phyloP scores from a whole-genome alignment of 1,284 basidiomycete genomes.

The Rhodotorula glutinis region DNA sequence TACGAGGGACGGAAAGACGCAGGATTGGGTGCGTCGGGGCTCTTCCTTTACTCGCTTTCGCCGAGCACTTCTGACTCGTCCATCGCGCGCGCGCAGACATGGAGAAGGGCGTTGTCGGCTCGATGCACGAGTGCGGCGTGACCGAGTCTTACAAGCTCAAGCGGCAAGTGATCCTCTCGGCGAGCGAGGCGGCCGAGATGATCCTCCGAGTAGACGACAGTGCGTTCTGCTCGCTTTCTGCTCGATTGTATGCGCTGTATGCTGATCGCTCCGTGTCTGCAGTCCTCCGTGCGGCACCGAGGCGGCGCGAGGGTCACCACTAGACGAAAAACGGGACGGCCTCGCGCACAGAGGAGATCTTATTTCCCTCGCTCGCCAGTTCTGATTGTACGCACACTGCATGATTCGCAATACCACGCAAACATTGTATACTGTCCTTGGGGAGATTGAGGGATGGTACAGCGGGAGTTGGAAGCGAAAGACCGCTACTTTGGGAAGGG shows the following conservation, averaged over 20 bases:
- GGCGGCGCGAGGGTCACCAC: conserved; percentile 56
- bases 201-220: conserved; percentile 73
- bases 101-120: conserved; percentile 76
- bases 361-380: too few relatives aligned
- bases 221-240: conserved; percentile 19
- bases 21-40: conserved; percentile 65
- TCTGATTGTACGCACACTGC: too few relatives aligned
- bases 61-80: not conserved
- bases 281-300: conserved; percentile 58
- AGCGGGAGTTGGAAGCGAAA: too few relatives aligned
- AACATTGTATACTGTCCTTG: too few relatives aligned
- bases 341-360: too few relatives aligned
- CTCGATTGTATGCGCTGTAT: not conserved
- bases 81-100: conserved; percentile 61
- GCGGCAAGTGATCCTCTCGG: conserved; percentile 86
- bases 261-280: conserved; percentile 39
- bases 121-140: conserved; percentile 82
- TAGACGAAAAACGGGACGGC: conserved; percentile 10
- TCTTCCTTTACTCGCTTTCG: not conserved
- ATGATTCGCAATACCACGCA: too few relatives aligned
- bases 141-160: conserved; percentile 98
- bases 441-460: too few relatives aligned
- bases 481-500: too few relatives aligned
- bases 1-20: conserved; percentile 81
- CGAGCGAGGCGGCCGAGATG: conserved; percentile 97